Evolutionary conservation across 2,329 filamentous ascomycete species (phyloP), one percentile per base, ranked within the genome.

Genomic region (Xylariaceae sp.): DNA sequence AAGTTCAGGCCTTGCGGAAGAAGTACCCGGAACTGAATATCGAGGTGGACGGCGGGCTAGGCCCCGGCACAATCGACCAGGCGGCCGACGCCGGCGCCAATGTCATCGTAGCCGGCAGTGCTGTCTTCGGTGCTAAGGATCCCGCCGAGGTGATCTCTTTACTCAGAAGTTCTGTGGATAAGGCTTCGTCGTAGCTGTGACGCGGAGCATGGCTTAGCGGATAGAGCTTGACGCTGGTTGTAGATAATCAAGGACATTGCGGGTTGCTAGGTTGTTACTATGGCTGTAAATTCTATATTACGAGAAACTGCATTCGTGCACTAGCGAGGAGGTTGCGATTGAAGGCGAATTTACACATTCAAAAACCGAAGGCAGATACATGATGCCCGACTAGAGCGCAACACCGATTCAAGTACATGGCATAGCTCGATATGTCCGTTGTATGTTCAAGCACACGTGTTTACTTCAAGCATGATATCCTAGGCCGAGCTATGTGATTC

Each of bases 11-110:
- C 32, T 80, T 99, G 64, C 85, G 94, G 55, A 77, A 87, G 69
- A 85, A 84, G 67, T 99, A 97, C 71, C 93, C 94, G 2, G 83
- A 96, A 5, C 77, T 99, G 58, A 94, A 97, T 76, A 99, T 99
- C 66, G 94, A 99, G 75, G 93, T 99, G 33, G 94, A 99, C 71
- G 94, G 94, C 47, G 94, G 94, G 3, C 74, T 99, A 37, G 92
- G 91, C 1, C 86, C 91, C 48, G 84, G 85, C 61, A 99, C 94
- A 0, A 94, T 99, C 64, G 92, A 94, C 66, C 89, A 93, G 70
- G 94, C 94, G 6, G 94, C 94, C 0, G 91, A 96, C 56, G 94
- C 94, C 0, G 94, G 94, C 27, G 94, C 94, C 50, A 99, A 99
- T 67, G 94, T 99, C 52, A 99, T 99, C 68, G 94, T 99, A 45